Conservation (phyloP, 768 basidiomycete genomes). For the Mycena vitilis region DNA sequence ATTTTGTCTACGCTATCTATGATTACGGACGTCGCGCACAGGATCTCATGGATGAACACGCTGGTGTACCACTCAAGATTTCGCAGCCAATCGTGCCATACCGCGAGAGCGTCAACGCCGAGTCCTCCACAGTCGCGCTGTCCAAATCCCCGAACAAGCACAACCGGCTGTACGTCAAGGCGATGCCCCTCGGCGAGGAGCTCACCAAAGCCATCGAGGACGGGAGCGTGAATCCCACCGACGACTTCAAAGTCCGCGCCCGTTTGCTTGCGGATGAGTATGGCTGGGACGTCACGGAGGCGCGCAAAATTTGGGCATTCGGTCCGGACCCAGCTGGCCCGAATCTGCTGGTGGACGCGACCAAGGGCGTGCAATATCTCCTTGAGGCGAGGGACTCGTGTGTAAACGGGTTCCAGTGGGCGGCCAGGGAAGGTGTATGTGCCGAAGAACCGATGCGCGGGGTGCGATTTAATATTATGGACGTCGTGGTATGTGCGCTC, state of each 20-base stretch:
- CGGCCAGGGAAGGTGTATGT: slow-evolving; percentile 96
- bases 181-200: slow-evolving; percentile 92
- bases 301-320: slow-evolving; percentile 99
- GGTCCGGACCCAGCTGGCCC: slow-evolving; percentile 97
- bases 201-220: slow-evolving; percentile 91
- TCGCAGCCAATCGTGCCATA: slow-evolving; percentile 98
- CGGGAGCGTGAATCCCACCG: slow-evolving; percentile 87
- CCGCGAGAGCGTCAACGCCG: slow-evolving; percentile 95
- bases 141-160: slow-evolving; percentile 99
- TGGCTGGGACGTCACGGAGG: slow-evolving; percentile 99
- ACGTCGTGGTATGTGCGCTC: slow-evolving; percentile 80
- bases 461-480: slow-evolving; percentile 93
- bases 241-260: slow-evolving; percentile 97
- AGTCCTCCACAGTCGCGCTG: slow-evolving; percentile 94
- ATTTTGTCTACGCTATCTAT: neutral
- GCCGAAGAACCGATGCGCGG: slow-evolving; percentile 99
- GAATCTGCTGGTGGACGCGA: slow-evolving; percentile 96
- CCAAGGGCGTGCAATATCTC: slow-evolving; percentile 98
- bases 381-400: slow-evolving; percentile 99
- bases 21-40: slow-evolving; percentile 42
- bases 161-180: slow-evolving; percentile 96
- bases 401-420: slow-evolving; percentile 99
- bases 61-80: slow-evolving; percentile 98
- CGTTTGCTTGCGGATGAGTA: slow-evolving; percentile 95
- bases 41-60: slow-evolving; percentile 99